A percentile compares a stretch with the other conserved stretches of the same genome.
Evolutionary conservation across 306 rosid species (phyloP).

Genomic region (Vigna nakashimae): DNA sequence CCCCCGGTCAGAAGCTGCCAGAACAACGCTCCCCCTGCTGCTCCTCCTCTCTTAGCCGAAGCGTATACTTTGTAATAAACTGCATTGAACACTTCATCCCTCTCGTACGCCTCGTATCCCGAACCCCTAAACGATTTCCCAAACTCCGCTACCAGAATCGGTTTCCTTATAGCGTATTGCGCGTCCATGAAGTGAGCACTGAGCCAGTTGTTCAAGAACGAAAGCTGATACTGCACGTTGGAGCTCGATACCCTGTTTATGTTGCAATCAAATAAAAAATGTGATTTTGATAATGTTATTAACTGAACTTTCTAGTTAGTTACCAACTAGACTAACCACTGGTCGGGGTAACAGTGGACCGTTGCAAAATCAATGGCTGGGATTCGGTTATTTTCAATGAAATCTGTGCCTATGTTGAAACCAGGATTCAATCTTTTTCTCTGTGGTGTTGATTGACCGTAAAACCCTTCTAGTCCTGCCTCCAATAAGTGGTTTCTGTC

Average conservation of each 20-base stretch:
- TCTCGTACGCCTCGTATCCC: constrained; percentile 57
- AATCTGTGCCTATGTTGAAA: constrained; percentile 77
- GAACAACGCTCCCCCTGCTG: constrained; percentile 80
- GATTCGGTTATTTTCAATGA: constrained; percentile 74
- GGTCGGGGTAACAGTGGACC: constrained; percentile 90
- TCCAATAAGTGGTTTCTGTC: constrained; percentile 91
- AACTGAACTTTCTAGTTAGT: neutral
- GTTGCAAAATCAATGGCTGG: constrained; percentile 85
- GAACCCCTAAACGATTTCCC: constrained; percentile 79
- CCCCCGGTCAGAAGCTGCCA: constrained; percentile 93
- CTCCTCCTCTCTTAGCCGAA: constrained; percentile 77
- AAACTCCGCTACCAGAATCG: constrained; percentile 71
- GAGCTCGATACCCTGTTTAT: constrained; percentile 67
- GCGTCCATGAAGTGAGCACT: constrained; percentile 73
- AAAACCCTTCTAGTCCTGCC: constrained; percentile 91
- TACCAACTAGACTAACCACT: constrained; percentile 66
- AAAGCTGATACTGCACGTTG: constrained; percentile 60
- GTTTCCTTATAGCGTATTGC: constrained; percentile 67
- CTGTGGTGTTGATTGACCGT: constrained; percentile 82
- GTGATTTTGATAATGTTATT: neutral
- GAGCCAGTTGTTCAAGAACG: constrained; percentile 86
- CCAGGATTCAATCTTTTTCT: constrained; percentile 71
- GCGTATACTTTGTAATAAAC: constrained; percentile 81
- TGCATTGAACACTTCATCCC: constrained; percentile 66
- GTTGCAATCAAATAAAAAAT: neutral